phyloP scores from a whole-genome alignment of 345 rosid genomes.

The Arabidopsis thaliana region TAIR10.1 NC_003075.7:8310501-8311000 shows the following conservation, averaged over 20 bases:
- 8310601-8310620: conserved; percentile 23
- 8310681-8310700: conserved; percentile 4
- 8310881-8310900: conserved; percentile 68
- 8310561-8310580: neutral
- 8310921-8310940: conserved; percentile 75
- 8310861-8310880: conserved; percentile 62
- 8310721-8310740: neutral
- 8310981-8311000: conserved; percentile 2
- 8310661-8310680: neutral
- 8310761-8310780: conserved; percentile 6
- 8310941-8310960: conserved; percentile 66
- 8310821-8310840: conserved; percentile 69
- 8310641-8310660: neutral
- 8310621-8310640: neutral
- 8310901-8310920: conserved; percentile 64
- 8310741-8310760: neutral
- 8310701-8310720: neutral
- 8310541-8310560: neutral
- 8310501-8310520: conserved; percentile 17
- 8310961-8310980: neutral
- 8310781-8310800: conserved; percentile 50
- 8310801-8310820: conserved; percentile 63
- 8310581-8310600: conserved; percentile 13
- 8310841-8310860: conserved; percentile 86
- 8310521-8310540: neutral